A percentile compares a stretch with the other conserved stretches of the same genome.
Evolutionary conservation across 2,329 filamentous ascomycete species (phyloP).

Genomic region (Sporothrix curviconia): DNA sequence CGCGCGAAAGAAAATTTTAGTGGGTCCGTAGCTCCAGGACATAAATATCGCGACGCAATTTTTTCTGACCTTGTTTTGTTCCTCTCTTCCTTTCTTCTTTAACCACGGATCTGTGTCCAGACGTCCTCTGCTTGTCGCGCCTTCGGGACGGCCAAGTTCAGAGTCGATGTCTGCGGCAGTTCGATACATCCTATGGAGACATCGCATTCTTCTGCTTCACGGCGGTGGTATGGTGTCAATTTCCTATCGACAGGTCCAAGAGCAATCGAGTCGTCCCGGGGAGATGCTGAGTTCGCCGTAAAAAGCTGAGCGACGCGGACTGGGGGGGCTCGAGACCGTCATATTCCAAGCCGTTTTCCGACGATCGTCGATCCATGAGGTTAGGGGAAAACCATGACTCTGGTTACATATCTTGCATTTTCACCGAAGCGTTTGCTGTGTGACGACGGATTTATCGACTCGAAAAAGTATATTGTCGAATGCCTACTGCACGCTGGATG

Average conservation of each 20-base stretch:
- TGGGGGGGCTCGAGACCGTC: constrained; percentile 54
- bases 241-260: constrained; percentile 95
- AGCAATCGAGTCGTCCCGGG: constrained; percentile 55
- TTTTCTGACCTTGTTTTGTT: constrained; percentile 23
- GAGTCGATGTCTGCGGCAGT: constrained; percentile 76
- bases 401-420: constrained; percentile 52
- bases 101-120: constrained; percentile 79
- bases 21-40: constrained; percentile 1
- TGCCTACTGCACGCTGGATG: no score
- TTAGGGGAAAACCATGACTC: constrained; percentile 79
- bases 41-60: constrained; percentile 13
- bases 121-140: constrained; percentile 56
- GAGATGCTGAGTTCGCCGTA: constrained; percentile 58
- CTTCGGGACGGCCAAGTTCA: constrained; percentile 41
- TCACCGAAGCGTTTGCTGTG: not conserved
- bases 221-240: constrained; percentile 63
- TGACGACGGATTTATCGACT: no score
- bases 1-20: not conserved
- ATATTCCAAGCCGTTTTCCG: constrained; percentile 89
- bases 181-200: constrained; percentile 78
- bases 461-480: no score
- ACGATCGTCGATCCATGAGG: constrained; percentile 84
- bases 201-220: constrained; percentile 41
- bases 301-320: constrained; percentile 62
- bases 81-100: constrained; percentile 29